These are phyloP conservation scores for Euphorbia tirucalli DNA, from an alignment of 345 rosid species.

Conservation along the genomic window DNA sequence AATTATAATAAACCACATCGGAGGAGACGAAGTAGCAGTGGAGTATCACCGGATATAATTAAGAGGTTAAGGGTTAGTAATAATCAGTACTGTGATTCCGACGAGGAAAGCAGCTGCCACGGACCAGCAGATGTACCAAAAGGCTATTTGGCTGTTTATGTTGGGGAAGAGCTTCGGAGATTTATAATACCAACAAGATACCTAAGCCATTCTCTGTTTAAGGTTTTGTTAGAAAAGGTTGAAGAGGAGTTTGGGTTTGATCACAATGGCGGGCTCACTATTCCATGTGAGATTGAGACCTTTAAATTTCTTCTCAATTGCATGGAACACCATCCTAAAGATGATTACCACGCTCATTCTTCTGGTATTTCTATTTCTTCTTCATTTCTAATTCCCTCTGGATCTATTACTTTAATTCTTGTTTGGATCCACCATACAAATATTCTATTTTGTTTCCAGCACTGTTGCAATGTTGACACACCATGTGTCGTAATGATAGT, in stretches of 20 bases:
- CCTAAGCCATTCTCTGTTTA: constrained; percentile 84
- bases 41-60: constrained; percentile 43
- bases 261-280: constrained; percentile 75
- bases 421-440: too few relatives aligned
- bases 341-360: constrained; percentile 26
- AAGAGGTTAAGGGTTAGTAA: constrained; percentile 45
- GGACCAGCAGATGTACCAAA: constrained; percentile 84
- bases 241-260: constrained; percentile 96
- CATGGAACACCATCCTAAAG: constrained; percentile 62
- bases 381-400: too few relatives aligned
- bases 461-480: too few relatives aligned
- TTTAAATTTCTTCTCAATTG: constrained; percentile 82
- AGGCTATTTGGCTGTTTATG: constrained; percentile 89
- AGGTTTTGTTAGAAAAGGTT: constrained; percentile 76
- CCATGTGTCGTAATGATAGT: too few relatives aligned
- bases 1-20: constrained; percentile 16
- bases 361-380: too few relatives aligned
- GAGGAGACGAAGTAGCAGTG: constrained; percentile 24
- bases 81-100: constrained; percentile 52
- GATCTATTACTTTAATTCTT: too few relatives aligned
- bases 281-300: constrained; percentile 96
- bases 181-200: constrained; percentile 84
- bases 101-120: constrained; percentile 66
- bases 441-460: too few relatives aligned
- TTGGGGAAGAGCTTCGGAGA: constrained; percentile 88